Base-by-base conservation (phyloP, 345 rosid species). In the Hevea brasiliensis region DNA sequence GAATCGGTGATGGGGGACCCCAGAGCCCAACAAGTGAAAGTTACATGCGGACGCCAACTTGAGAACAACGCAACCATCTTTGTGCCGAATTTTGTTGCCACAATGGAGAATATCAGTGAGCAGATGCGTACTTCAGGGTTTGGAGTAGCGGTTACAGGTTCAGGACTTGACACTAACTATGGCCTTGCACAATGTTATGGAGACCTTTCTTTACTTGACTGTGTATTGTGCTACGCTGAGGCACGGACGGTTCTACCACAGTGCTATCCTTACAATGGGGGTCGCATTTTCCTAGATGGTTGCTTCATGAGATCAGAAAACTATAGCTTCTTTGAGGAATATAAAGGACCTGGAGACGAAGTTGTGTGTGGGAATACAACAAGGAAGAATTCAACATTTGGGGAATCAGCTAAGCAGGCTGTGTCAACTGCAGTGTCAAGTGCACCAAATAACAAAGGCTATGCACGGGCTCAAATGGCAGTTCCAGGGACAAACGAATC, bases 241-340 rank as follows among this genome's bases (percentile, higher is more conserved):
- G 98, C 94, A 12, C 86, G 98, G 0, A 89, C 97, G 12, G 53
- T 87, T 51, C 95, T 94, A 61, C 98, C 98, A 0, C 88, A 92
- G 68, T 94, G 98, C 82, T 94, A 87, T 74, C 98, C 98, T 40
- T 6, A 66, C 77, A 92, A 85, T 32, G 89, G 94, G 0, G 98
- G 98, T 8, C 75, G 92, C 62, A 86, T 94, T 79, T 94, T 61
- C 66, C 97, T 92, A 12, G 98, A 94, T 4, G 98, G 98, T 1
- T 94, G 98, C 82, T 94, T 94, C 87, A 90, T 94, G 98, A 85
- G 98, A 79, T 74, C 90, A 1, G 87, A 83, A 86, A 94, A 94
- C 76, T 94, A 92, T 58, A 90, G 93, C 79, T 94, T 92, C 82
- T 92, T 77, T 47, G 74, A 82, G 48, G 89, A 94, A 78, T 86